These are phyloP conservation scores for Suillus subaureus DNA, from an alignment of 768 basidiomycete species.

Conservation along the genomic window DNA sequence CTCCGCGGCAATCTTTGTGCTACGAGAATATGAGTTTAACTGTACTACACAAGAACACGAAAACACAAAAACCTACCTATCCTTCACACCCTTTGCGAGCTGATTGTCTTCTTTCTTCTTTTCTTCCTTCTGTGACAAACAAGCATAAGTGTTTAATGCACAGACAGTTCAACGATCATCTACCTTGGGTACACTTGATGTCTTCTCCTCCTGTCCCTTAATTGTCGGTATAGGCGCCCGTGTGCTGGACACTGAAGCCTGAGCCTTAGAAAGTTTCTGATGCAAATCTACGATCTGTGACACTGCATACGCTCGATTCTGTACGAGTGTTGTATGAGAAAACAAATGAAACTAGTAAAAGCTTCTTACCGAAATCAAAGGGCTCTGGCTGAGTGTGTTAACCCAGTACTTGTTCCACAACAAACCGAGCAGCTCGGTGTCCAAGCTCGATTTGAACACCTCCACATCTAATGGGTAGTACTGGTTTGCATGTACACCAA, in stretches of 20 bases:
- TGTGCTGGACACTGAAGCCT: slow-evolving; percentile 55
- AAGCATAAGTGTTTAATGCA: slow-evolving; percentile 2
- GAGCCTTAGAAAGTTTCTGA: slow-evolving; percentile 82
- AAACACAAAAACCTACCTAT: slow-evolving; percentile 60
- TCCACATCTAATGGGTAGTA: slow-evolving; percentile 95
- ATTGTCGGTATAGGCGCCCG: slow-evolving; percentile 55
- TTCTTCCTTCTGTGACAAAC: slow-evolving; percentile 46
- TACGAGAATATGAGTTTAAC: slow-evolving; percentile 30
- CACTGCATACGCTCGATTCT: slow-evolving; percentile 95
- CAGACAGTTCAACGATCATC: neutral
- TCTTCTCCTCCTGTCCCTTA: slow-evolving; percentile 53
- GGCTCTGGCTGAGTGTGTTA: slow-evolving; percentile 92
- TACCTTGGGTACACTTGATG: slow-evolving; percentile 43
- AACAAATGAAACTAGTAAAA: neutral
- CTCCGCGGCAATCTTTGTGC: slow-evolving; percentile 87
- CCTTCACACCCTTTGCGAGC: slow-evolving; percentile 86
- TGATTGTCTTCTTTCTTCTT: slow-evolving; percentile 90
- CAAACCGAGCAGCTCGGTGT: slow-evolving; percentile 83
- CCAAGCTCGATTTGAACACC: slow-evolving; percentile 91
- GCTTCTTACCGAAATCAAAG: slow-evolving; percentile 78
- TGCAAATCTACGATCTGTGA: slow-evolving; percentile 89
- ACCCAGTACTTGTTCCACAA: slow-evolving; percentile 99
- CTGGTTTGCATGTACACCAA: slow-evolving; percentile 95
- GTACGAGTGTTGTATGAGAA: neutral
- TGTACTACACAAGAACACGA: slow-evolving; percentile 18